phyloP scores from a whole-genome alignment of 805 yeast genomes.

The Groenewaldozyma tartarivorans region DNA sequence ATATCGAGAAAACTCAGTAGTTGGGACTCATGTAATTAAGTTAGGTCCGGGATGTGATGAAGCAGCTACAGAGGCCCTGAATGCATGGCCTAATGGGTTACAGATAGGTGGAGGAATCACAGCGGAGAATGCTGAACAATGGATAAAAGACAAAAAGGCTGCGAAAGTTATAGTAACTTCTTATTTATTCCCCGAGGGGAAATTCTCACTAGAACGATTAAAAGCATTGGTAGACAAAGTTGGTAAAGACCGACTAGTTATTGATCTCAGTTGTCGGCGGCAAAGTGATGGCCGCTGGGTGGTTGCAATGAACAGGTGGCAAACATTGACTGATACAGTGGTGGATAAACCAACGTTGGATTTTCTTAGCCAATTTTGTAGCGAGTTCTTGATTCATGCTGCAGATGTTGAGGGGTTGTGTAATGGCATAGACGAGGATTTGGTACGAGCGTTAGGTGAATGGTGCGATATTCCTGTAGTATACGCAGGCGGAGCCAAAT shows the following conservation, averaged over 20 bases:
- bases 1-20: constrained; percentile 47
- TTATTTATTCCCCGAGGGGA: constrained; percentile 70
- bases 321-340: constrained; percentile 62
- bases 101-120: constrained; percentile 95
- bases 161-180: constrained; percentile 86
- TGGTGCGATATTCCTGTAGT: constrained; percentile 77
- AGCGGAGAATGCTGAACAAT: constrained; percentile 56
- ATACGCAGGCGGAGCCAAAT: constrained; percentile 95
- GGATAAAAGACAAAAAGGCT: constrained; percentile 69
- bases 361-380: constrained; percentile 53
- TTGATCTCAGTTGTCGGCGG: constrained; percentile 79
- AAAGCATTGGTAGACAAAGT: constrained; percentile 40
- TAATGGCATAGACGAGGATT: constrained; percentile 75
- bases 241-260: constrained; percentile 61
- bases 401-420: constrained; percentile 98
- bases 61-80: constrained; percentile 71
- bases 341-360: constrained; percentile 46
- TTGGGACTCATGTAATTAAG: constrained; percentile 89
- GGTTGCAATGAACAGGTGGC: constrained; percentile 99
- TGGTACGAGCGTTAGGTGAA: constrained; percentile 61
- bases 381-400: constrained; percentile 89
- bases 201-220: constrained; percentile 44
- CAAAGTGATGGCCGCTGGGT: constrained; percentile 52
- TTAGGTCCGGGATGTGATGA: constrained; percentile 74
- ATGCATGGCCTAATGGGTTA: constrained; percentile 59